Evolutionary conservation across 352 stramenopile species (phyloP), one percentile per base, ranked within the genome.

Genomic region (Phytopythium chamaehyphon): DNA sequence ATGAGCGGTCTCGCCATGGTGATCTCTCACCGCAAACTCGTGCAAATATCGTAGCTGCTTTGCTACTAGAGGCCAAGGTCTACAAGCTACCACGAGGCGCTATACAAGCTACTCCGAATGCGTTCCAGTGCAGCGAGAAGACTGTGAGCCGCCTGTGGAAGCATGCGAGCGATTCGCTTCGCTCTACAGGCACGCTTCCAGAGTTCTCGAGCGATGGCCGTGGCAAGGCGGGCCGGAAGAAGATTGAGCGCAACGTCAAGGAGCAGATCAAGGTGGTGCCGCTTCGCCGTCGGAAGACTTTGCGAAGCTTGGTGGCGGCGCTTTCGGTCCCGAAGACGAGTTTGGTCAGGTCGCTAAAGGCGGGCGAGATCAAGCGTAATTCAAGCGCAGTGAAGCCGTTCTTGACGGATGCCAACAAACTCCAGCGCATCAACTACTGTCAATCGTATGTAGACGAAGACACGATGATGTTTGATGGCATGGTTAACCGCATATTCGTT

Each of bases 401-500:
- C 11, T 33, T 62, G 11, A 54, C 43, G 1, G 44, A 49, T 2
- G 36, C n/a, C 11, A 62, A 58, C 26, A 47, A 36, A 16, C 14
- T 43, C 15, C 16, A 33, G 14, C 43, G 43, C 5, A 21, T 62
- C 0, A 11, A 21, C 10, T 50, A 54, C 35, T 46, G 37, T 21
- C 36, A 55, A 14, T 28, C 26, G 7, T 54, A 50, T 39, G 43
- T 62, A 2, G 49, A 62, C 14, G 9, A n/a, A 10, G 3, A 11
- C 36, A 42, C 26, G 6, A 8, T 33, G 16, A 36, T 40, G 11
- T 65, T 64, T 42, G 28, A 66, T 44, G 26, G 47, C 1, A 65
- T 68, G 48, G 55, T 42, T 31, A 42, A 67, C 24, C 37, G 21
- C 1, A 38, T 67, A 3, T 47, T 54, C 22, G 40, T 65, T 0